Evolutionary conservation across 2,329 filamentous ascomycete genomes (phyloP), one percentile per base, ranked within the genome.

Genomic region (Ascochyta fabae): DNA sequence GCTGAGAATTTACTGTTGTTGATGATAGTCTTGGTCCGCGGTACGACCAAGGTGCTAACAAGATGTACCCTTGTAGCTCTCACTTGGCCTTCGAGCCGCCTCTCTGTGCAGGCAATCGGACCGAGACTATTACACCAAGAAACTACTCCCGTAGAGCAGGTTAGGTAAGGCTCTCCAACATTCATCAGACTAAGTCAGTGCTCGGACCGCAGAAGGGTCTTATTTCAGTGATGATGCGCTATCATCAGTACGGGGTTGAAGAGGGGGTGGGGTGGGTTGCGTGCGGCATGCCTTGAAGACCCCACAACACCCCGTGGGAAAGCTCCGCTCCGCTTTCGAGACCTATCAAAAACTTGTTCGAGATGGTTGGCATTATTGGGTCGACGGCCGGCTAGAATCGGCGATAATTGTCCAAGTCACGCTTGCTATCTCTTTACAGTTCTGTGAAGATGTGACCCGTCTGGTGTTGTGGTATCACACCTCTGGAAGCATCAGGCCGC

Each of bases 21-120:
- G 51, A 46, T 51, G 27, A 41, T 39, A 44, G 50, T 40, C 39
- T 24, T 27, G 48, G 8, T 29, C 38, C 19, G 35, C 26, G 24
- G 16, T 56, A 46, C 42, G 51, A 43, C 48, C 55, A 58, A 56
- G 55, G 16, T 50, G 44, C 59, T 49, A 59, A 61, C 47, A 48
- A 48, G 12, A 57, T 10, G 23, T 27, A 41, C 27, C 51, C 53
- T 34, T 36, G 45, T 33, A 61, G 36, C 27, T 41, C 29, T 33
- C 13, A 15, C 57, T 60, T 60, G 58, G 57, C 60, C 47, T 42
- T 44, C 16, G 29, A 46, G 45, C 46, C 41, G 35, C 41, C 10
- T 33, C 36, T 49, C 40, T 44, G n/a, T 29, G 42, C 41, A 52
- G 34, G 27, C 27, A 29, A 33, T 47, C 55, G 51, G 56, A 13